Evolutionary conservation across 1,284 basidiomycete genomes (phyloP).

Genomic region (Tilletia indica): DNA sequence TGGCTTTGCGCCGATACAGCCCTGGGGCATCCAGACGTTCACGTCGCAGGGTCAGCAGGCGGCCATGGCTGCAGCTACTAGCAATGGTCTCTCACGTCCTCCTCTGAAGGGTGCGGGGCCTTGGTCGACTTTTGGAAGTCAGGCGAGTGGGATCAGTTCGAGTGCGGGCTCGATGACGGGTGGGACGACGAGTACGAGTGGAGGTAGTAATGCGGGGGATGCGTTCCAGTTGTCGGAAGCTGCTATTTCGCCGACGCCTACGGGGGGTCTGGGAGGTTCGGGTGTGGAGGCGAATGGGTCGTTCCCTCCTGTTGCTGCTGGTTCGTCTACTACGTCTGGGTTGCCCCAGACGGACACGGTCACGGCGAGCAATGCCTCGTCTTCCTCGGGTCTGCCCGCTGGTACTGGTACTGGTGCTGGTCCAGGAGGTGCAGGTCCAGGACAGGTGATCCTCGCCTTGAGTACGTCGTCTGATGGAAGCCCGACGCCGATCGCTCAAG

Average conservation of each 20-base stretch:
- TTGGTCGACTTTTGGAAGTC: conserved; percentile 7
- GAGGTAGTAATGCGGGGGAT: neutral
- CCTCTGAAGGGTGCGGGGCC: neutral
- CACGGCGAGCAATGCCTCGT: neutral
- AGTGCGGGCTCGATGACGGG: neutral
- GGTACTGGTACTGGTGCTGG: too few species aligned
- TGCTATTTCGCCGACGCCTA: neutral
- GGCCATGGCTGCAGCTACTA: neutral
- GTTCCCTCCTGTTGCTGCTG: too few species aligned
- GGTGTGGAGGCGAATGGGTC: neutral
- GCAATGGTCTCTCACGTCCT: neutral
- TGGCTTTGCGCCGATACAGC: conserved; percentile 8
- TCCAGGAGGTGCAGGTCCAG: too few species aligned
- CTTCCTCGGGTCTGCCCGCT: too few species aligned
- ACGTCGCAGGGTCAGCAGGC: conserved; percentile 11
- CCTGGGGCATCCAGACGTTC: neutral
- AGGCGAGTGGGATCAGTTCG: conserved; percentile 5
- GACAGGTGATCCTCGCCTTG: neutral
- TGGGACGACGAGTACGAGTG: neutral
- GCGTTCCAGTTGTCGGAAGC: neutral
- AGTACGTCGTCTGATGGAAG: neutral
- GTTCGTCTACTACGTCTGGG: neutral
- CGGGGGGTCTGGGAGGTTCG: neutral
- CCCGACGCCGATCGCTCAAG: neutral
- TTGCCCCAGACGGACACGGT: conserved; percentile 9